Base-by-base conservation (phyloP, 371 early-diverging fungal genomes). In the Parasitella parasitica region DNA sequence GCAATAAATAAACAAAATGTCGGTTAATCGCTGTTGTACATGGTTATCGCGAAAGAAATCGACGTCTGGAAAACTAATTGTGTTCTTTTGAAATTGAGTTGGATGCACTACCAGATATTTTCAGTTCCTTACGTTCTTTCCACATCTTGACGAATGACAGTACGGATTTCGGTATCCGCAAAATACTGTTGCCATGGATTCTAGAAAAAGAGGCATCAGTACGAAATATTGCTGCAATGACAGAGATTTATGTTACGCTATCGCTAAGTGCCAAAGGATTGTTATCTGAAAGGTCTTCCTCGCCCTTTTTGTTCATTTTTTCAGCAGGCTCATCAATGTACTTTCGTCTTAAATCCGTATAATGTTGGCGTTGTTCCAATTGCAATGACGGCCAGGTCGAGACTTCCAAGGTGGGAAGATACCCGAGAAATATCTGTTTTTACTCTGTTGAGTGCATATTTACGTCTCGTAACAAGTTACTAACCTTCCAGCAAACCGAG, bases 141-240 rank as follows among this genome's bases (percentile, higher is more conserved):
- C 28, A 97, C 96, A 74, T 97, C 97, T 73, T 93, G 92, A 34
- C 81, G 78, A 37, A 97, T 97, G 11, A 91, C 76, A 64, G 89
- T 89, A 54, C 87, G 78, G 37, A 95, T 86, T 67, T 95, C 95
- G 20, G 84, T 79, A 75, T 97, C 96, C 49, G 85, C 81, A 74
- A 94, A 95, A 65, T 90, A 94, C 70, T 92, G 94, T 49, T 85
- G 87, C 97, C 97, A 97, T 32, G 96, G 96, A 69, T 92, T 96
- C 88, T 93, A 64, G 2, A 46, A 13, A 16, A 46, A 13, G 56
- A 30, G 22, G 12, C 6, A 46, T 32, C 18, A 35, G 15, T 20
- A 28, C 22, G 18, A 49, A 22, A 32, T 16, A 36, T 53, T 34
- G 9, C 30, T 57, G 9, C 22, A 43, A 57, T 15, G 7, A 39